A percentile compares a stretch with the other conserved stretches of the same genome.
These are phyloP conservation scores for Psilocybe subaeruginosa DNA, from an alignment of 768 basidiomycete genomes.

Conservation along the genomic window DNA sequence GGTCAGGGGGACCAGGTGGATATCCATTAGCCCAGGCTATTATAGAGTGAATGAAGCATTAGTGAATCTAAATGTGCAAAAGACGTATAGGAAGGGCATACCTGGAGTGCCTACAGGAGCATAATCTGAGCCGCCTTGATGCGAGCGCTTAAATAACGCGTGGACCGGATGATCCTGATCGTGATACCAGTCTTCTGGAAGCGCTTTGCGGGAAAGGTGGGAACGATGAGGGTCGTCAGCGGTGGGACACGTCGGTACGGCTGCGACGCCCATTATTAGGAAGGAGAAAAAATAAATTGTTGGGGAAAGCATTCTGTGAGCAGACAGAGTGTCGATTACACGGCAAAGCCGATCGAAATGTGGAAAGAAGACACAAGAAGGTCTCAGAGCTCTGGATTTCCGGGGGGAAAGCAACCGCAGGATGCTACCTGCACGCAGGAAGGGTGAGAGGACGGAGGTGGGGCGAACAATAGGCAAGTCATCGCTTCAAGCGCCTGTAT, in stretches of 20 bases:
- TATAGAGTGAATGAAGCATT: background rate
- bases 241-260: conserved; percentile 21
- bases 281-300: conserved; percentile 26
- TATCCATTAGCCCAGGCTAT: conserved; percentile 67
- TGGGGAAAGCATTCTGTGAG: conserved; percentile 26
- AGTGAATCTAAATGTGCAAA: background rate
- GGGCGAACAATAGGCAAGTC: conserved; percentile 18
- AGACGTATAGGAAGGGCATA: conserved; percentile 23
- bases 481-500: conserved; percentile 12
- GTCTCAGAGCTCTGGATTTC: too few species aligned
- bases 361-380: background rate
- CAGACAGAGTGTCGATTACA: background rate
- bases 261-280: conserved; percentile 25
- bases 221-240: conserved; percentile 32
- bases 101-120: conserved; percentile 62
- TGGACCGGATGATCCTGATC: conserved; percentile 59
- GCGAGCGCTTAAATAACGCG: conserved; percentile 61
- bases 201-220: conserved; percentile 28
- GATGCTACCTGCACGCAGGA: conserved; percentile 15
- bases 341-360: background rate
- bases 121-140: conserved; percentile 51
- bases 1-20: conserved; percentile 54
- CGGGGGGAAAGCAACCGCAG: background rate
- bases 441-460: background rate
- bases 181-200: conserved; percentile 64